Evolutionary conservation across 805 yeast species (phyloP).

Genomic region (Saccharomyces cerevisiae): DNA sequence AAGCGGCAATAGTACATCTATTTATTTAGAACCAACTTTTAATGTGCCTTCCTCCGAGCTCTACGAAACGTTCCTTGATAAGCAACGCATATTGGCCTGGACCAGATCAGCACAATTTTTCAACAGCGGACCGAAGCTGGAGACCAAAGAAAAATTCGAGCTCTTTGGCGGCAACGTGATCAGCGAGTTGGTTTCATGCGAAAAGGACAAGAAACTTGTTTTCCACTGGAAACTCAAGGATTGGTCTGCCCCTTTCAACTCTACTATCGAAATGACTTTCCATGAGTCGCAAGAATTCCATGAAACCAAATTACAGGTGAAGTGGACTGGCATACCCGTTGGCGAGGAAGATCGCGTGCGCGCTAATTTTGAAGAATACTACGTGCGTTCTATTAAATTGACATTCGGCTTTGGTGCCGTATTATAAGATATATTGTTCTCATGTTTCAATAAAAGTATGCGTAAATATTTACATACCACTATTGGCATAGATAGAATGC

Average conservation of each 20-base stretch:
- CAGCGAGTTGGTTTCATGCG: conserved; percentile 52
- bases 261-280: conserved; percentile 56
- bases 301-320: conserved; percentile 73
- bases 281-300: conserved; percentile 60
- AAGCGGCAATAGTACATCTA: conserved; percentile 58
- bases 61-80: conserved; percentile 67
- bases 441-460: background rate
- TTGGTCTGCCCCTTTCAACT: conserved; percentile 83
- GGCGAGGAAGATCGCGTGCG: conserved; percentile 90
- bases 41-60: conserved; percentile 83
- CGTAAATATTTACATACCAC: background rate
- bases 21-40: conserved; percentile 71
- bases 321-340: conserved; percentile 82
- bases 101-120: conserved; percentile 49
- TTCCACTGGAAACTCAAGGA: conserved; percentile 82
- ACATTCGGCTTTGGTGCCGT: conserved; percentile 97
- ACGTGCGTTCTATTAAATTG: conserved; percentile 78
- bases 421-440: conserved; percentile 32
- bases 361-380: conserved; percentile 80
- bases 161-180: conserved; percentile 82
- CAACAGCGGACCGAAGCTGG: conserved; percentile 33
- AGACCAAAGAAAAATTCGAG: conserved; percentile 47
- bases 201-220: conserved; percentile 49
- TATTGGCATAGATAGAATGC: background rate
- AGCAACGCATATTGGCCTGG: conserved; percentile 83